A percentile compares a stretch with the other conserved stretches of the same genome.
These are phyloP conservation scores for Rhododendron mucronatum DNA, from an alignment of 148 eudicot genomes.

Conservation along the genomic window DNA sequence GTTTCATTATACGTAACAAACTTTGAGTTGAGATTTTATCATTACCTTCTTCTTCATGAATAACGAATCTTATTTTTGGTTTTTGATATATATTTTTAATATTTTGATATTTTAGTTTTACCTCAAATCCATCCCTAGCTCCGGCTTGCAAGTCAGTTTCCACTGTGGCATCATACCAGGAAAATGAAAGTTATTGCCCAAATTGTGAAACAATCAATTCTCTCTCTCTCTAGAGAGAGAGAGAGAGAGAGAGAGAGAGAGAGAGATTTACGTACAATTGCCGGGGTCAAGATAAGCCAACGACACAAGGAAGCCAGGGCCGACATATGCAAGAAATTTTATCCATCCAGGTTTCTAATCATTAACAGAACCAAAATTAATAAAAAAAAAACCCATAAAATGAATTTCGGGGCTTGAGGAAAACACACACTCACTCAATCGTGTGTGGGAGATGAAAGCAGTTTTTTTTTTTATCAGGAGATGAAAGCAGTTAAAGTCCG, in stretches of 20 bases:
- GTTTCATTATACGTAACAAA: not conserved
- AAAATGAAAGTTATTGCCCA: not conserved
- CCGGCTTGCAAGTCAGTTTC: conserved; percentile 97
- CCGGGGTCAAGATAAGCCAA: conserved; percentile 81
- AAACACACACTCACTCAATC: not conserved
- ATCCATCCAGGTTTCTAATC: conserved; percentile 54
- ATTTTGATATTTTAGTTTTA: conserved; percentile 6
- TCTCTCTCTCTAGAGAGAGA: too few relatives aligned
- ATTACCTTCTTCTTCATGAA: too few relatives aligned
- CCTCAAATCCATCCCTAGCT: conserved; percentile 79
- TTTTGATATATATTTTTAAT: too few relatives aligned
- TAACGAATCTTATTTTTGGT: too few relatives aligned
- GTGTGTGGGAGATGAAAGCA: not conserved
- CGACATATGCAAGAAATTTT: conserved; percentile 57
- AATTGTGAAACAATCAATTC: too few relatives aligned
- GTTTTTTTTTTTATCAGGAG: not conserved
- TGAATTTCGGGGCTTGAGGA: not conserved
- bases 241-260: not conserved
- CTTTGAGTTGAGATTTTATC: not conserved
- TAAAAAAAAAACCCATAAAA: too few relatives aligned
- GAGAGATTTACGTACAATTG: conserved; percentile 40
- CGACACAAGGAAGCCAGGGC: conserved; percentile 79
- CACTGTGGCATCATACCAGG: conserved; percentile 40
- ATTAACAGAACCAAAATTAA: not conserved
- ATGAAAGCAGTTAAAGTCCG: not conserved